Evolutionary conservation across 352 stramenopile species (phyloP), one percentile per base, ranked within the genome.

Genomic region (Elongisporangium prolatum): DNA sequence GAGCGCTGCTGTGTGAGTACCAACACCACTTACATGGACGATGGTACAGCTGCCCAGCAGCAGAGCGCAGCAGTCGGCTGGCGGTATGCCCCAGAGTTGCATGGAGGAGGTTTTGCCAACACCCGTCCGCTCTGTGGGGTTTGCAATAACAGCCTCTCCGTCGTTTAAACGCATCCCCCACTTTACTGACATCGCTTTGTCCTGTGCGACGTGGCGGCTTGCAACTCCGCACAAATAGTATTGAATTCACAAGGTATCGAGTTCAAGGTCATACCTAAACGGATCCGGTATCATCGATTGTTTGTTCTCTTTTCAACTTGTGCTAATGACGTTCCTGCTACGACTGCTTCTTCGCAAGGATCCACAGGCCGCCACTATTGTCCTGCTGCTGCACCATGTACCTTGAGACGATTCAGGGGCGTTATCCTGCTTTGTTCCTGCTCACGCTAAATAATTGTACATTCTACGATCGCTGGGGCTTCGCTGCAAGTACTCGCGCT

Each of bases 401-500:
- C 28, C 28, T 8, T 6, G 28, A 6, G 5, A 13, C 28, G 28
- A 8, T 13, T 40, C 8, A 2, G 28, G 28, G 28, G 28, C 34
- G 34, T 4, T 44, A 44, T 44, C 34, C 1, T 25, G 21, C 24
- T 53, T 14, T 21, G 17, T 25, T 28, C 21, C n/a, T 21, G 21
- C 34, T 86, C 87, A 99, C 44, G 97, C 97, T 72, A 99, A 88
- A 84, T 99, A 99, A 58, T 93, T 96, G 87, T 99, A 99, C 50
- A 98, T 69, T 22, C 86, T 80, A 63, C 90, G 87, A 68, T 99
- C 95, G 50, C 88, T 71, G 21, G 91, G 68, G 61, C 92, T 93
- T 48, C 97, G 91, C 68, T 99, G 93, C 48, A 99, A 77, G 75
- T 99, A 99, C 72, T 99, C 97, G 54, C 97, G 86, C 68, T 99